phyloP scores from a whole-genome alignment of 202 grass and related monocot genomes.

The Carex sylvatica region DNA sequence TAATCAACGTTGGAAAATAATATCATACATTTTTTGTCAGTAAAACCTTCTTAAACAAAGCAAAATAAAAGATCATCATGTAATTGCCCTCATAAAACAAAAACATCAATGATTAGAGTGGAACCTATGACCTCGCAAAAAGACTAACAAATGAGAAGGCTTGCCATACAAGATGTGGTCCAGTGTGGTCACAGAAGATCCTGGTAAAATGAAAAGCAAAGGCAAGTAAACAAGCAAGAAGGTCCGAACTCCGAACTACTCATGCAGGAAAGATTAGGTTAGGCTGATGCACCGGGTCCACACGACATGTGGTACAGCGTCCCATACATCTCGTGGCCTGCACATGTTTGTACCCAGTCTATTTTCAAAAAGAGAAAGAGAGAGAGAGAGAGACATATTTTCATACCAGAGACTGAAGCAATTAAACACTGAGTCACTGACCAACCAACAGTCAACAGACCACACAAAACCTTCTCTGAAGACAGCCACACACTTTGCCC shows the following conservation, averaged over 20 bases:
- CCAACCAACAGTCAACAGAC: neutral
- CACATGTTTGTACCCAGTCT: neutral
- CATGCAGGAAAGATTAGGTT: neutral
- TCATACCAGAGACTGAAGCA: neutral
- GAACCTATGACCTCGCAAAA: too few relatives aligned
- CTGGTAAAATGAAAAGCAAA: neutral
- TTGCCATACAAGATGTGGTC: neutral
- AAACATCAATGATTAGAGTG: too few relatives aligned
- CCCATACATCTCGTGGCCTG: slow-evolving; percentile 5
- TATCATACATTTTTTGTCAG: too few relatives aligned
- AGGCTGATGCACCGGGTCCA: slow-evolving; percentile 9
- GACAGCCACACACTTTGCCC: slow-evolving; percentile 2
- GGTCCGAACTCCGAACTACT: neutral
- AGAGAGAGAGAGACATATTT: neutral
- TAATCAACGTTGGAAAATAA: too few relatives aligned
- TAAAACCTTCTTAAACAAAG: too few relatives aligned
- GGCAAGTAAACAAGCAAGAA: neutral
- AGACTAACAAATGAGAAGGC: neutral
- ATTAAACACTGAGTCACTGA: neutral
- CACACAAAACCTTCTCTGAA: neutral
- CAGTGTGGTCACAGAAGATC: neutral
- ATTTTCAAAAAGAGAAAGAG: neutral
- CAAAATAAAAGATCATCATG: too few relatives aligned
- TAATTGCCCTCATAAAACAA: too few relatives aligned
- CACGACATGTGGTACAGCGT: neutral